Conservation (phyloP, 352 stramenopile genomes). For the Pythium periplocum region DNA sequence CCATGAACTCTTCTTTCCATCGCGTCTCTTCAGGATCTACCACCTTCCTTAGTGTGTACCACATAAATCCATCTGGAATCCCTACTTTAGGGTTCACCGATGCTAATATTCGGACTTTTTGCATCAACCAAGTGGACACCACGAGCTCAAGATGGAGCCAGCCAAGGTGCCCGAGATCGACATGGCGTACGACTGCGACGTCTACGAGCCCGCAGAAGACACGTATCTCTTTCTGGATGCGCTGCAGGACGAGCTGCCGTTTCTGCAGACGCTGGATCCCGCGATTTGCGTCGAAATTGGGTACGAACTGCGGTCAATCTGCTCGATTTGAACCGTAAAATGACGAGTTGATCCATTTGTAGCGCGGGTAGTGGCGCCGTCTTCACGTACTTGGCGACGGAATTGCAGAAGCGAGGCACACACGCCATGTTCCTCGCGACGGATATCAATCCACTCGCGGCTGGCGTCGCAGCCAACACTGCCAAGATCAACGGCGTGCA, state of each 20-base stretch:
- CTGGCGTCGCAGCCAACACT: conserved; percentile 76
- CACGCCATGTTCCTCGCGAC: conserved; percentile 71
- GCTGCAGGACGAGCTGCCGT: conserved; percentile 83
- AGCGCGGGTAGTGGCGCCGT: conserved; percentile 63
- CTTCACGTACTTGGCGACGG: conserved; percentile 74
- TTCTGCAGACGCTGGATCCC: conserved; percentile 48
- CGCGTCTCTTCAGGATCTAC: no score
- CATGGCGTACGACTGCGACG: conserved; percentile 78
- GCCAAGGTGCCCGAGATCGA: conserved; percentile 62
- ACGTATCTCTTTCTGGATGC: conserved; percentile 97
- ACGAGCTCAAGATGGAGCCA: conserved; percentile 10
- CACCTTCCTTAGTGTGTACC: no score
- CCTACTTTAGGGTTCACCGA: neutral
- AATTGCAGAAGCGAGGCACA: conserved; percentile 55
- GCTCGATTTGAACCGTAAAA: no score
- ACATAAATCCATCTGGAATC: no score
- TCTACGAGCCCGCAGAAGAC: conserved; percentile 98
- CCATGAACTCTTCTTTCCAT: no score
- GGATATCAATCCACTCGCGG: conserved; percentile 93
- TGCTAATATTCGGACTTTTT: conserved; percentile 15
- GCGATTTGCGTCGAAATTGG: conserved; percentile 88
- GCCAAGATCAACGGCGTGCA: conserved; percentile 77
- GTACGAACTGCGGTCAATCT: conserved; percentile 22
- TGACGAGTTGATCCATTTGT: neutral
- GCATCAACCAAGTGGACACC: conserved; percentile 10